phyloP scores from a whole-genome alignment of 805 yeast species.

The Martiniozyma abietophila region DNA sequence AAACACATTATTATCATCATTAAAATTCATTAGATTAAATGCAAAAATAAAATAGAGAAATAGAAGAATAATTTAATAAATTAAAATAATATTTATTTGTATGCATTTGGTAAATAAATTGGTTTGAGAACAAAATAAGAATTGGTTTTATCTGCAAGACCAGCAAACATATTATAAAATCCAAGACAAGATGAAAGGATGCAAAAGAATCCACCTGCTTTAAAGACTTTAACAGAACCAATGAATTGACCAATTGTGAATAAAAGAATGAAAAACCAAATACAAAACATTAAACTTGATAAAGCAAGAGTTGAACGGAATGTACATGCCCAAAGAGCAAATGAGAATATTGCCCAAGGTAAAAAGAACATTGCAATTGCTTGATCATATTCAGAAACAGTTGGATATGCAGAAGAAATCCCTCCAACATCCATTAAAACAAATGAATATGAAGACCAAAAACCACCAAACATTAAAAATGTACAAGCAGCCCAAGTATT shows the following conservation, averaged over 20 bases:
- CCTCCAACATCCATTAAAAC: conserved; percentile 37
- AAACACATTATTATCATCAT: no score
- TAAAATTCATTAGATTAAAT: no score
- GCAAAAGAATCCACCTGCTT: conserved; percentile 43
- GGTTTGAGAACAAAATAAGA: conserved; percentile 47
- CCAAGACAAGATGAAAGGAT: conserved; percentile 34
- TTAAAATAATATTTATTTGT: no score
- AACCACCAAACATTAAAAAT: conserved; percentile 44
- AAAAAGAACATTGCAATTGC: conserved; percentile 40
- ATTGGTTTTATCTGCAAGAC: conserved; percentile 42
- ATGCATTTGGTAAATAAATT: conserved; percentile 37
- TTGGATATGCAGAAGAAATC: conserved; percentile 30
- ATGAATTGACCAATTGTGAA: conserved; percentile 37
- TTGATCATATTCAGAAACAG: conserved; percentile 29
- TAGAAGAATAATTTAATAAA: no score
- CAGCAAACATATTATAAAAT: conserved; percentile 39
- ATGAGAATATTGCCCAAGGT: conserved; percentile 46
- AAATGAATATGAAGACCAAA: conserved; percentile 43
- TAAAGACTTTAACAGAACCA: conserved; percentile 24
- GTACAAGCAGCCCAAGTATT: conserved; percentile 51
- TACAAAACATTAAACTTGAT: conserved; percentile 30
- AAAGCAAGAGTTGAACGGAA: conserved; percentile 39
- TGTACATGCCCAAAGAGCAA: conserved; percentile 36
- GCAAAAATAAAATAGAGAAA: no score
- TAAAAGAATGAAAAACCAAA: conserved; percentile 37